Evolutionary conservation across 441 rosid genomes (phyloP).

Genomic region (Codiaeum variegatum): DNA sequence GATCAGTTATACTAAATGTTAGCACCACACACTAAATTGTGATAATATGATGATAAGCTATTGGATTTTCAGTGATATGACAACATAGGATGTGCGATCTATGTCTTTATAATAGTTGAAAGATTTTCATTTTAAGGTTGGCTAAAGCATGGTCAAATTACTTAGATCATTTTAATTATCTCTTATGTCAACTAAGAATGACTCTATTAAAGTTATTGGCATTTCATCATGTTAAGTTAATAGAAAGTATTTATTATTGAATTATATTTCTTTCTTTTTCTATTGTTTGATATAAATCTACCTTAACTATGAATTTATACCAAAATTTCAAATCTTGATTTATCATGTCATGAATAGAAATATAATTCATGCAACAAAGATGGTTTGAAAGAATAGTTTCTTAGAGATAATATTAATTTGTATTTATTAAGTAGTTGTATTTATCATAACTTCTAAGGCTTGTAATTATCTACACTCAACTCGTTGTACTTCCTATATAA

Average conservation of each 20-base stretch:
- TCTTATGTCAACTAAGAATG: constrained; percentile 7
- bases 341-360: neutral
- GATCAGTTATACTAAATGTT: neutral
- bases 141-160: constrained; percentile 16
- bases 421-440: no score
- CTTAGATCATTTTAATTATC: neutral
- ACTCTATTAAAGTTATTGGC: neutral
- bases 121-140: neutral
- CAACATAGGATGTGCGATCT: neutral
- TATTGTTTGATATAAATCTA: neutral
- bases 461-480: no score
- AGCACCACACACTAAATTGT: neutral
- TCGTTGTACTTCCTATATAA: no score
- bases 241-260: neutral
- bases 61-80: neutral
- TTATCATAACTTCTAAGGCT: no score
- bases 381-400: neutral
- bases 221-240: neutral
- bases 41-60: neutral
- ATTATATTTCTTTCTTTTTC: neutral
- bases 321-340: neutral
- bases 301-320: neutral
- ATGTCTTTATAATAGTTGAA: neutral
- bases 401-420: no score
- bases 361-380: neutral